phyloP scores from a whole-genome alignment of 495 filamentous ascomycete species.

The Penicillium turbatum region DNA sequence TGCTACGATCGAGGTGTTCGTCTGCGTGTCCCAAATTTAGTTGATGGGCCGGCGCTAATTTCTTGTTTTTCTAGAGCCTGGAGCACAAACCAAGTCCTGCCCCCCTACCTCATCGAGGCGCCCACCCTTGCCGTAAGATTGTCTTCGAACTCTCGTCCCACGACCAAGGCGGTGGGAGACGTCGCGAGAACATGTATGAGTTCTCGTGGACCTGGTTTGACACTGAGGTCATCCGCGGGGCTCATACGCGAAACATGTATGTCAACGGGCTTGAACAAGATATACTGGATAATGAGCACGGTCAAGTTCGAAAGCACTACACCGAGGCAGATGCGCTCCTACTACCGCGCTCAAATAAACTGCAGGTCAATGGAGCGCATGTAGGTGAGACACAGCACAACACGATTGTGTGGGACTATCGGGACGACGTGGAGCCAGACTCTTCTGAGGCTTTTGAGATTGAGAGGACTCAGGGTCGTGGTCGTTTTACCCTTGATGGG shows the following conservation, averaged over 20 bases:
- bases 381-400: constrained; percentile 32
- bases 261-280: constrained; percentile 15
- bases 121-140: constrained; percentile 49
- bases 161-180: constrained; percentile 56
- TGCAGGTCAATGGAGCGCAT: constrained; percentile 53
- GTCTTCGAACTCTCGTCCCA: constrained; percentile 59
- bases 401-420: constrained; percentile 54
- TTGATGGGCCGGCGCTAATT: constrained; percentile 1
- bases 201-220: constrained; percentile 71
- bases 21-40: not conserved
- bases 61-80: constrained; percentile 12
- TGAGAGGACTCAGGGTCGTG: constrained; percentile 43
- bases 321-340: constrained; percentile 36
- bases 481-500: constrained; percentile 51
- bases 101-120: constrained; percentile 35
- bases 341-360: constrained; percentile 33
- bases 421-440: constrained; percentile 44
- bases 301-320: constrained; percentile 19
- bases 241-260: constrained; percentile 25
- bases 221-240: constrained; percentile 40
- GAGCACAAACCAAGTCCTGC: constrained; percentile 14
- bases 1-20: constrained; percentile 36
- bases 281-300: constrained; percentile 14
- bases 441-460: constrained; percentile 40
- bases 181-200: constrained; percentile 45